Conservation (phyloP, 2,329 filamentous ascomycete genomes). For the Cylindrodendrum hubeiense region DNA sequence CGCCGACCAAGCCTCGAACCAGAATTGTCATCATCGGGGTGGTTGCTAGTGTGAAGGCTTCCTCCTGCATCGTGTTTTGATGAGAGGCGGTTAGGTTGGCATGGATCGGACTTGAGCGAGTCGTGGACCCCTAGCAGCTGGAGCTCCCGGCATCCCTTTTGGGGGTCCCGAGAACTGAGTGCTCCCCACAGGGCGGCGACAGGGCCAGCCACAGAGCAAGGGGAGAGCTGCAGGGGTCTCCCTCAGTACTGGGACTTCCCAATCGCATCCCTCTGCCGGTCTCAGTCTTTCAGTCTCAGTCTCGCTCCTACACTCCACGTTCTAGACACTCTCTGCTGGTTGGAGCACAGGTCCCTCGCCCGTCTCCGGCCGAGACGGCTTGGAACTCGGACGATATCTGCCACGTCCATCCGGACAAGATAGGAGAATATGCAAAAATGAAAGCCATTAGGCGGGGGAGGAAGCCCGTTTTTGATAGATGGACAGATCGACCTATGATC, state of each 20-base stretch:
- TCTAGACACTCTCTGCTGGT: slow-evolving; percentile 28
- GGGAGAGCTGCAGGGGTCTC: slow-evolving; percentile 20
- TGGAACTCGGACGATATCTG: slow-evolving; percentile 17
- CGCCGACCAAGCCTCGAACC: not conserved
- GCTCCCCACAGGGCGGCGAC: slow-evolving; percentile 30
- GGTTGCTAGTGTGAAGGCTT: not conserved
- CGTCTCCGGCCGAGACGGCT: slow-evolving; percentile 31
- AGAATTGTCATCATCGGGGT: not conserved
- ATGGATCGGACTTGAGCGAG: not conserved
- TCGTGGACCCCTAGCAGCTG: not conserved
- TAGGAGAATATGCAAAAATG: not conserved
- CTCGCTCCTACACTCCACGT: slow-evolving; percentile 18
- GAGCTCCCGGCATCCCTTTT: not conserved
- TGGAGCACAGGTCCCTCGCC: slow-evolving; percentile 14
- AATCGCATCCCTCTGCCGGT: slow-evolving; percentile 28
- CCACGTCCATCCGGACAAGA: not conserved
- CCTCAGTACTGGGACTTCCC: slow-evolving; percentile 20
- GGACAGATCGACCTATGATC: slow-evolving; percentile 14
- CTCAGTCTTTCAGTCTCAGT: slow-evolving; percentile 16
- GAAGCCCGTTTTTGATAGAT: slow-evolving; percentile 6
- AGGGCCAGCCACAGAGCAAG: slow-evolving; percentile 10
- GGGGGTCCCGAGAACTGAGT: not conserved
- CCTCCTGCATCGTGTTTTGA: not conserved
- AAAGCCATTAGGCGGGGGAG: slow-evolving; percentile 11
- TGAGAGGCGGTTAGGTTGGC: not conserved